Conservation (phyloP, 768 basidiomycete genomes). For the Hebeloma cylindrosporum region DNA sequence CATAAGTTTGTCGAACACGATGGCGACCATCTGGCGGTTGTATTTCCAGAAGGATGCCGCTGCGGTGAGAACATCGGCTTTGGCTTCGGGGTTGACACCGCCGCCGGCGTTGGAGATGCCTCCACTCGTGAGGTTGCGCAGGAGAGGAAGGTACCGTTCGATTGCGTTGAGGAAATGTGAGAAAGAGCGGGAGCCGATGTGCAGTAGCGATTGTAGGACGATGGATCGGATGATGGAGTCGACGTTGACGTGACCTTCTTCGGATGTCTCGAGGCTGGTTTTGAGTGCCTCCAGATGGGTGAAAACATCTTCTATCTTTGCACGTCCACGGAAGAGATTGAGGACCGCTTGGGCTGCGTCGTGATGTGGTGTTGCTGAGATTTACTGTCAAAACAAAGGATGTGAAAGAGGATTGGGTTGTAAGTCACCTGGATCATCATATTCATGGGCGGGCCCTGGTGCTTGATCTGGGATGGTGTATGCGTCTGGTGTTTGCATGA, state of each 20-base stretch:
- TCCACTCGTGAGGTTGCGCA: conserved; percentile 62
- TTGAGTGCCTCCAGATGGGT: conserved; percentile 70
- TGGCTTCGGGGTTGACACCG: conserved; percentile 52
- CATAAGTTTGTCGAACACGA: conserved; percentile 97
- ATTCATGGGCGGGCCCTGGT: conserved; percentile 80
- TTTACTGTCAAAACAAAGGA: background rate
- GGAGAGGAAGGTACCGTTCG: conserved; percentile 84
- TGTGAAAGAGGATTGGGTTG: background rate
- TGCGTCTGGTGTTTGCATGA: conserved; percentile 68
- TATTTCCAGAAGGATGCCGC: conserved; percentile 80
- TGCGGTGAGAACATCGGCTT: conserved; percentile 68
- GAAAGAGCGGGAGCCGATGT: conserved; percentile 93
- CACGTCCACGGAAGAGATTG: conserved; percentile 76
- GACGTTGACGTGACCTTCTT: conserved; percentile 58
- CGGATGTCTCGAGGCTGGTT: conserved; percentile 58
- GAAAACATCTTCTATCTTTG: conserved; percentile 80
- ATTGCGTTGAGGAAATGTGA: conserved; percentile 97
- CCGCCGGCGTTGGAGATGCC: conserved; percentile 37
- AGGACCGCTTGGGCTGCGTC: conserved; percentile 79
- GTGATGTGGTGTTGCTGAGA: conserved; percentile 72
- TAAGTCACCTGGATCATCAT: conserved; percentile 71
- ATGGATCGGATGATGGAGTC: conserved; percentile 73
- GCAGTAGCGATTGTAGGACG: conserved; percentile 82
- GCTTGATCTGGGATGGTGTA: conserved; percentile 66
- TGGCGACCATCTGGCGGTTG: conserved; percentile 83